Percentiles rank a stretch among this genome's conserved stretches.
Evolutionary conservation across 345 rosid species (phyloP).

Genomic region (Schrenkiella parvula): DNA sequence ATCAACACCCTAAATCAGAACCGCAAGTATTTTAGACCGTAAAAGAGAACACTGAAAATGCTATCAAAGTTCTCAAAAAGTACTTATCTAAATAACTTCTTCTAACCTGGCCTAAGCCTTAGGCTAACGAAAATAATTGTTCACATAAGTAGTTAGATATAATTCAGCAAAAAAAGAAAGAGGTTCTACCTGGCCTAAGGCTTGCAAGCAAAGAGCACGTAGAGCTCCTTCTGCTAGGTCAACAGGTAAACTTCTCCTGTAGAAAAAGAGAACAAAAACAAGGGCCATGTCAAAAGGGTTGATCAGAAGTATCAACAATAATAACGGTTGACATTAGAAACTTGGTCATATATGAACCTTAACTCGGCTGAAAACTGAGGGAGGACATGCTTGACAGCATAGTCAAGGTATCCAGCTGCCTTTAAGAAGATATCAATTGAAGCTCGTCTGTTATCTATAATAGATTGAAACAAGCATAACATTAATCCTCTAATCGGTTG

Average conservation of each 20-base stretch:
- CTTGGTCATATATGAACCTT: constrained; percentile 48
- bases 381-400: constrained; percentile 80
- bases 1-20: constrained; percentile 69
- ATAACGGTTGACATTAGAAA: not conserved
- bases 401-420: constrained; percentile 96
- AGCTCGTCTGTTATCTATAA: constrained; percentile 77
- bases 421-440: constrained; percentile 83
- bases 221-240: constrained; percentile 94
- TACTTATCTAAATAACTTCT: not conserved
- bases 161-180: not conserved
- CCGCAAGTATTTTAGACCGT: not conserved
- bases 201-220: constrained; percentile 88
- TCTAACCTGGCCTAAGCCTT: no score
- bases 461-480: not conserved
- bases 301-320: not conserved
- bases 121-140: not conserved
- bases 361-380: constrained; percentile 71
- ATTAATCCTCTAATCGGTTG: not conserved
- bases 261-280: constrained; percentile 16
- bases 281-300: not conserved
- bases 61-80: not conserved
- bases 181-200: constrained; percentile 80
- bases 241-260: constrained; percentile 85
- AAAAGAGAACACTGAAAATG: not conserved
- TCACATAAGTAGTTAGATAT: not conserved